Conservation (phyloP, 169 alveolate species). For the Plasmodium reichenowi region DNA sequence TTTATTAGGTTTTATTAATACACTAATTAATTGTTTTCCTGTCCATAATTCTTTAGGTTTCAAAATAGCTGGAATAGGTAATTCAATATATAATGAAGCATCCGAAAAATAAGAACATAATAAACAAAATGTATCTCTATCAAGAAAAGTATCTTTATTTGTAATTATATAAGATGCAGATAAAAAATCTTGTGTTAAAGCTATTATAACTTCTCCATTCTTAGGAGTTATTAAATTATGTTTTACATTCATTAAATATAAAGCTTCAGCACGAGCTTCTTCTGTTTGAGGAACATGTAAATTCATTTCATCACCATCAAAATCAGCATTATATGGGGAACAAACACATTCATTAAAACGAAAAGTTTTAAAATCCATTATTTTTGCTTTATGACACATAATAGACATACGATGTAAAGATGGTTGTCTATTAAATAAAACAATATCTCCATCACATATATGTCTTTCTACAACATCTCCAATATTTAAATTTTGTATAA, state of each 20-base stretch:
- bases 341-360: conserved; percentile 98
- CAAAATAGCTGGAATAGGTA: conserved; percentile 95
- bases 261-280: conserved; percentile 97
- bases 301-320: conserved; percentile 99
- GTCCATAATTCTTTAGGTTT: conserved; percentile 98
- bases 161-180: conserved; percentile 95
- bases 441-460: conserved; percentile 97
- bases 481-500: conserved; percentile 84
- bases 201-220: conserved; percentile 98
- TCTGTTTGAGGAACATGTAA: conserved; percentile 98
- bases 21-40: conserved; percentile 96
- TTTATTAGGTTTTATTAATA: conserved; percentile 94
- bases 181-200: conserved; percentile 95
- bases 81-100: conserved; percentile 89
- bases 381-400: conserved; percentile 97
- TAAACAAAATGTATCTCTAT: conserved; percentile 93
- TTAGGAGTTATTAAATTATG: conserved; percentile 97
- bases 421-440: conserved; percentile 99
- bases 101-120: conserved; percentile 95
- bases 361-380: conserved; percentile 96
- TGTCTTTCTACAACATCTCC: conserved; percentile 99
- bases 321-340: conserved; percentile 99
- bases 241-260: conserved; percentile 94
- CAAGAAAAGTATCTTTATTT: conserved; percentile 94
- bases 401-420: conserved; percentile 98